phyloP scores from a whole-genome alignment of 2,329 filamentous ascomycete genomes.

The Zymoseptoria brevis region DNA sequence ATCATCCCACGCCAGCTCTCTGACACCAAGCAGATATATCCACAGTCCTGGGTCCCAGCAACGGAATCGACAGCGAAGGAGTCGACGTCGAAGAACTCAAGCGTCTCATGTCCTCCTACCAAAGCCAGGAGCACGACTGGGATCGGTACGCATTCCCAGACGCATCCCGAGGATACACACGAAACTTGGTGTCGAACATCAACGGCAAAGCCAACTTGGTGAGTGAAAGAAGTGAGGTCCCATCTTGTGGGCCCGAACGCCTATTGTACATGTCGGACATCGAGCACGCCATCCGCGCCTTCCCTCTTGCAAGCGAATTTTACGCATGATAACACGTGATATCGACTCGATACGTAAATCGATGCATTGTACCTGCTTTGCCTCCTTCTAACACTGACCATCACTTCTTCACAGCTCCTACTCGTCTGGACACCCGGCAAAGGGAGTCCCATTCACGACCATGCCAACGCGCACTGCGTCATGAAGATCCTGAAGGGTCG shows the following conservation, averaged over 20 bases:
- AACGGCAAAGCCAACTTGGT: constrained; percentile 74
- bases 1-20: constrained; percentile 48
- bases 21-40: constrained; percentile 66
- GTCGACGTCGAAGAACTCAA: constrained; percentile 67
- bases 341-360: too few species aligned
- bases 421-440: constrained; percentile 85
- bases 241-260: background rate
- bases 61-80: constrained; percentile 72
- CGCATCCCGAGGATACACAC: constrained; percentile 62
- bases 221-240: constrained; percentile 26
- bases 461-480: constrained; percentile 73
- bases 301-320: background rate
- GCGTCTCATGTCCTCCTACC: constrained; percentile 65
- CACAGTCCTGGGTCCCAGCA: constrained; percentile 66
- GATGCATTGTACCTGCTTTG: too few species aligned
- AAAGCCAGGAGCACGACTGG: constrained; percentile 65
- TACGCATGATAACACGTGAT: too few species aligned
- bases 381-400: background rate
- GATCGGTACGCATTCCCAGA: constrained; percentile 66
- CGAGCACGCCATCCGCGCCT: constrained; percentile 7
- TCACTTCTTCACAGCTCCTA: constrained; percentile 52
- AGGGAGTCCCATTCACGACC: constrained; percentile 76
- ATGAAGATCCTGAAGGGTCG: constrained; percentile 80
- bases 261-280: background rate
- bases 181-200: constrained; percentile 83